Percentiles rank a stretch among this genome's conserved stretches.
Conservation (phyloP, 257 asterid species). For the Nicotiana paniculata region DNA sequence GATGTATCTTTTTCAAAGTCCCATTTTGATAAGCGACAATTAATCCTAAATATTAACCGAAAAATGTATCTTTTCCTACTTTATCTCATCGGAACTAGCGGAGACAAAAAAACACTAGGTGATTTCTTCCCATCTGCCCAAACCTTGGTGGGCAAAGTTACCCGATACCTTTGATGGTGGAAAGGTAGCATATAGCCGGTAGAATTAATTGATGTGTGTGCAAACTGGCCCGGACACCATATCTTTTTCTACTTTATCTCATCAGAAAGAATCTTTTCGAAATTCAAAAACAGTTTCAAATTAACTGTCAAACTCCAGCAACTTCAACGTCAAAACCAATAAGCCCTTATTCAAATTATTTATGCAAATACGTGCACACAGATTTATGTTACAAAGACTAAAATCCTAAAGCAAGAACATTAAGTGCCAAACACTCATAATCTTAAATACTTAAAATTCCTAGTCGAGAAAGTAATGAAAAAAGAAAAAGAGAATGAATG, state of each 20-base stretch:
- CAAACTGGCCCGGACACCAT: no score
- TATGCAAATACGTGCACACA: background rate
- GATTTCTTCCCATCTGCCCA: no score
- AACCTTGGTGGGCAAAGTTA: no score
- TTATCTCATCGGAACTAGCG: background rate
- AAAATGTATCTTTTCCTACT: background rate
- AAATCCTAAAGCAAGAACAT: background rate
- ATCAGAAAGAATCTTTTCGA: background rate
- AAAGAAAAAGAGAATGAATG: background rate
- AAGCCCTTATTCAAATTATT: background rate
- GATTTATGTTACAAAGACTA: background rate
- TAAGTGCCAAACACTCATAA: background rate
- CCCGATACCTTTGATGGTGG: no score
- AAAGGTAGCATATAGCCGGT: no score
- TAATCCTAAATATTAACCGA: background rate
- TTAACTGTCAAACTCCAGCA: background rate
- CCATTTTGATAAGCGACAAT: background rate
- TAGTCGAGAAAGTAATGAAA: background rate
- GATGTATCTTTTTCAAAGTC: background rate
- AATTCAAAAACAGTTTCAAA: background rate
- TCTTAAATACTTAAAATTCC: background rate
- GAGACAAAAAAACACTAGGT: background rate
- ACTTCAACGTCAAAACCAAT: background rate
- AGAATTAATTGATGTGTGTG: no score
- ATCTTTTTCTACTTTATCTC: background rate